Conservation (phyloP, 129 eudicot species). For the Calendula officinalis region DNA sequence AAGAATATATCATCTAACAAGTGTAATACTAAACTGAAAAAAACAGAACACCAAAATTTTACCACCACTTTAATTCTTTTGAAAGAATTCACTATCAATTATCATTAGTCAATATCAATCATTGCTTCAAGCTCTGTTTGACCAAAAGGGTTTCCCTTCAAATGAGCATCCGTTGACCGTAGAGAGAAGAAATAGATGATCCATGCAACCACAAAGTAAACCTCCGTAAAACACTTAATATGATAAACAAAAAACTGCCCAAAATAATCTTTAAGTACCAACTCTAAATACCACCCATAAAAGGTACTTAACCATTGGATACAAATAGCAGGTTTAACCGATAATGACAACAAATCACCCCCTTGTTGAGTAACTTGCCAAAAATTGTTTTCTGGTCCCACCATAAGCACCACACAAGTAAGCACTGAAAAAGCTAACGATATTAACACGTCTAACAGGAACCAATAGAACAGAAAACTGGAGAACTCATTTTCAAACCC, state of each 20-base stretch:
- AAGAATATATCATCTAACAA: constrained; percentile 21
- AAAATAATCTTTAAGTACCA: constrained; percentile 36
- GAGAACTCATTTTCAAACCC: constrained; percentile 56
- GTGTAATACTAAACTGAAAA: constrained; percentile 34
- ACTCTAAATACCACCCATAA: constrained; percentile 49
- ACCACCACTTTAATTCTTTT: constrained; percentile 20
- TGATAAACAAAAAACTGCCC: constrained; percentile 48
- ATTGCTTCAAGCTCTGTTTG: constrained; percentile 59
- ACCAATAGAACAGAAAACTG: constrained; percentile 47
- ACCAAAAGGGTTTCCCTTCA: constrained; percentile 56
- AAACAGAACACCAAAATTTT: constrained; percentile 31
- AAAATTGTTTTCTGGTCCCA: constrained; percentile 52
- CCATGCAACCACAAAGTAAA: constrained; percentile 76
- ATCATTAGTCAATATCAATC: constrained; percentile 35
- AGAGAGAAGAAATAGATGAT: constrained; percentile 58
- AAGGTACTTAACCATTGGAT: constrained; percentile 44
- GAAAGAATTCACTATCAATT: constrained; percentile 6
- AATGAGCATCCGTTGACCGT: constrained; percentile 53
- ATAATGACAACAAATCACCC: constrained; percentile 42
- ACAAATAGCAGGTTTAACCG: constrained; percentile 44
- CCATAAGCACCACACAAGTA: constrained; percentile 61
- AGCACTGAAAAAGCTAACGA: constrained; percentile 51
- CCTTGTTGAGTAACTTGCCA: constrained; percentile 66
- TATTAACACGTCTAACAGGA: constrained; percentile 49
- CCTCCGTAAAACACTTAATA: constrained; percentile 61